phyloP scores from a whole-genome alignment of 805 yeast genomes.

The Huiozyma naganishii region DNA sequence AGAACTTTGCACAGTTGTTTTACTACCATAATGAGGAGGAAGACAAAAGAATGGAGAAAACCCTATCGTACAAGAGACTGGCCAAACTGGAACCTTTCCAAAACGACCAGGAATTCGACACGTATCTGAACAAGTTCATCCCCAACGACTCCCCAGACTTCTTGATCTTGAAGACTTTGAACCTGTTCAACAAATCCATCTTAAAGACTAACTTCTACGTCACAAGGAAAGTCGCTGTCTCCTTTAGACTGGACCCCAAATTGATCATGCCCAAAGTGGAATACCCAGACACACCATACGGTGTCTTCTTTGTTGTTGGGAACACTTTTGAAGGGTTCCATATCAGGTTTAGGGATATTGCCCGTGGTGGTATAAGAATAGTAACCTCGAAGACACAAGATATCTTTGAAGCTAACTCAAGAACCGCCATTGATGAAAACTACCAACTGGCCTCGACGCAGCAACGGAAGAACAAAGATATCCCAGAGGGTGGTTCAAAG shows the following conservation, averaged over 20 bases:
- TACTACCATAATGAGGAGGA: slow-evolving; percentile 41
- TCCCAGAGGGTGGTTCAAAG: slow-evolving; percentile 98
- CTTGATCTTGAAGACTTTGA: slow-evolving; percentile 70
- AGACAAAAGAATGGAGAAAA: slow-evolving; percentile 45
- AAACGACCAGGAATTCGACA: slow-evolving; percentile 63
- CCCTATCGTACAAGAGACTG: slow-evolving; percentile 79
- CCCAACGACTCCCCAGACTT: slow-evolving; percentile 70
- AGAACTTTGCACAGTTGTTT: slow-evolving; percentile 85
- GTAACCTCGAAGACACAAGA: slow-evolving; percentile 80
- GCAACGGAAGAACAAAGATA: slow-evolving; percentile 94
- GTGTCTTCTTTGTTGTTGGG: slow-evolving; percentile 93
- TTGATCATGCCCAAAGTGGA: slow-evolving; percentile 70
- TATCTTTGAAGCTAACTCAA: slow-evolving; percentile 72
- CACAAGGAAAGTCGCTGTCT: slow-evolving; percentile 88
- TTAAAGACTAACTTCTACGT: slow-evolving; percentile 90
- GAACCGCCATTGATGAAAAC: slow-evolving; percentile 90
- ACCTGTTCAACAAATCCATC: slow-evolving; percentile 73
- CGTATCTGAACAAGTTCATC: slow-evolving; percentile 53
- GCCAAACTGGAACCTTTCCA: slow-evolving; percentile 67
- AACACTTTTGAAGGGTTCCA: slow-evolving; percentile 97
- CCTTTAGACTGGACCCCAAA: slow-evolving; percentile 81
- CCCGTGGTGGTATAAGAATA: slow-evolving; percentile 96
- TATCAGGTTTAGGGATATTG: slow-evolving; percentile 90
- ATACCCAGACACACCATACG: slow-evolving; percentile 87
- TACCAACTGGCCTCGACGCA: slow-evolving; percentile 93